Percentiles rank a stretch among this genome's conserved stretches.
Evolutionary conservation across 2,329 filamentous ascomycete species (phyloP).

Genomic region (Stemphylium lycopersici): DNA sequence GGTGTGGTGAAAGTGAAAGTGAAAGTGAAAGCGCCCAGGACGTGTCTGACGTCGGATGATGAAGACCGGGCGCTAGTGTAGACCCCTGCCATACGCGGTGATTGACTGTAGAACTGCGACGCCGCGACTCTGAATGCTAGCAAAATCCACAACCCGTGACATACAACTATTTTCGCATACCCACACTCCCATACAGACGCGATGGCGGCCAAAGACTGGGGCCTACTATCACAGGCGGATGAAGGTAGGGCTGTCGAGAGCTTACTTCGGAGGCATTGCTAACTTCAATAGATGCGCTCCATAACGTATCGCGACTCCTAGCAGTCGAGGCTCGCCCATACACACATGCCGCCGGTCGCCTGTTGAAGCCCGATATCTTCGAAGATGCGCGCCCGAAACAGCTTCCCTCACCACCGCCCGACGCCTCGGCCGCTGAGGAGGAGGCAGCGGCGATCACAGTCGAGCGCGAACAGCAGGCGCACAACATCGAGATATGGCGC

Average conservation of each 20-base stretch:
- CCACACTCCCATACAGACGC: background rate
- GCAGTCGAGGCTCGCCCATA: slow-evolving; percentile 93
- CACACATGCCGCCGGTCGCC: slow-evolving; percentile 82
- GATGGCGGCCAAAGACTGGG: slow-evolving; percentile 62
- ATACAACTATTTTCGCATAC: background rate
- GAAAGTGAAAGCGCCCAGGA: background rate
- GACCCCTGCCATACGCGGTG: slow-evolving; percentile 5
- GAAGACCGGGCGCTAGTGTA: slow-evolving; percentile 6
- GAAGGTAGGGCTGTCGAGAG: slow-evolving; percentile 54
- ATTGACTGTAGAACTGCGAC: slow-evolving; percentile 5
- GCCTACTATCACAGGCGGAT: slow-evolving; percentile 74
- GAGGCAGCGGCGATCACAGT: slow-evolving; percentile 53
- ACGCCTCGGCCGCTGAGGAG: slow-evolving; percentile 56
- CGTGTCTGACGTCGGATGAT: slow-evolving; percentile 18
- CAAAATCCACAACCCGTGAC: background rate
- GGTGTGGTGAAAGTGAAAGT: slow-evolving; percentile 12
- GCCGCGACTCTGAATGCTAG: slow-evolving; percentile 7
- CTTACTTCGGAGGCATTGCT: slow-evolving; percentile 8
- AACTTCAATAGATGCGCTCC: slow-evolving; percentile 69
- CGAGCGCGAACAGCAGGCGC: slow-evolving; percentile 57
- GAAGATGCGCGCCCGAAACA: slow-evolving; percentile 62
- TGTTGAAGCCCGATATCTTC: slow-evolving; percentile 72
- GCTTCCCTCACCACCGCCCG: slow-evolving; percentile 71
- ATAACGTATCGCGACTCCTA: slow-evolving; percentile 79
- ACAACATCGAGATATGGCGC: slow-evolving; percentile 71